Base-by-base conservation (phyloP, 176 grass and related monocot genomes). In the Oryza nivara region DNA sequence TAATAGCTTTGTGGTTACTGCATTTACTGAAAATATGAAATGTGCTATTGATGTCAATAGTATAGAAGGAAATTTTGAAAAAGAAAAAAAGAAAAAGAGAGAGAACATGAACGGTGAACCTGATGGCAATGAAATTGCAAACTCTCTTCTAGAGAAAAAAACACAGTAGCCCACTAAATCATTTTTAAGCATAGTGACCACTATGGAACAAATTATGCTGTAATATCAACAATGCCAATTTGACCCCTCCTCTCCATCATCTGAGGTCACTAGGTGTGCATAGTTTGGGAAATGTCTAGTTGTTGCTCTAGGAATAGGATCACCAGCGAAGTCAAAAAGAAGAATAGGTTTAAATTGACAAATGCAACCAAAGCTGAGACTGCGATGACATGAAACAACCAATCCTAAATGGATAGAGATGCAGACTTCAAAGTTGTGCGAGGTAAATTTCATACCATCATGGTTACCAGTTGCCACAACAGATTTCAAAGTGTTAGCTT, bases 351-450 rank as follows among this genome's bases (percentile, higher is more conserved):
- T 2, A 32, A 32, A 46, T 48, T 7, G 14, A 67, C 23, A 11
- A 67, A 46, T 23, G 64, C 25, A 87, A 64, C 26, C 70, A 79
- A 32, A 71, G 38, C 5, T 71, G 43, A 65, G 11, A 77, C n/a
- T 34, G 15, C n/a, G 10, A 63, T 47, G 22, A 47, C 47, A 38
- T 74, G 15, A 32, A 73, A 26, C 0, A 2, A 65, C 56, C 56
- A 35, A 73, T 47, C 56, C 40, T 48, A 3, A 10, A 65, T 30
- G 11, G 26, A 43, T 64, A 51, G 40, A 85, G n/a, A 87, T n/a
- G 7, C 40, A 46, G 11, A 34, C 48, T 41, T 36, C 32, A 64
- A 49, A 83, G 25, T 34, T 74, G 56, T 3, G 16, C 6, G 13
- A 43, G 36, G 23, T 9, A 47, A 45, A 74, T 73, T 82, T 64